A percentile compares a stretch with the other conserved stretches of the same genome.
Conservation (phyloP, 2,329 filamentous ascomycete species). For the Stagonosporopsis cucurbitacearum region DNA sequence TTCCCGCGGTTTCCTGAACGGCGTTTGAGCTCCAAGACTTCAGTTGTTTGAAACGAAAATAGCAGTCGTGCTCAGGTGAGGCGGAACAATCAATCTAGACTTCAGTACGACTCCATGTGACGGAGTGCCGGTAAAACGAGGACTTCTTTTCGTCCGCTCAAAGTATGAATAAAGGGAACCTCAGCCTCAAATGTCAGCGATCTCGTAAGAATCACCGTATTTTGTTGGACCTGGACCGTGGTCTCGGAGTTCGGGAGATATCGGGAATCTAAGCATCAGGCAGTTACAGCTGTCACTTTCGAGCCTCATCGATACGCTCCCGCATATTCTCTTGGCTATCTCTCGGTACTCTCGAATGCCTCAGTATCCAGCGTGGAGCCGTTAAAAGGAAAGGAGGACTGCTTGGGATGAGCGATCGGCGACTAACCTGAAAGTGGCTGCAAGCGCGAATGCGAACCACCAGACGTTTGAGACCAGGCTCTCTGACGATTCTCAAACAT, state of each 20-base stretch:
- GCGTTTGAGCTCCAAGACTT: conserved; percentile 37
- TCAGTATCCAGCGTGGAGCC: conserved; percentile 4
- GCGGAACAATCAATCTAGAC: neutral
- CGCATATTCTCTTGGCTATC: conserved; percentile 10
- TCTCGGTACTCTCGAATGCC: conserved; percentile 5
- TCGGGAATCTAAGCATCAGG: conserved; percentile 11
- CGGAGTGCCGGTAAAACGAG: neutral
- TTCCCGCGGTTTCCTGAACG: conserved; percentile 23
- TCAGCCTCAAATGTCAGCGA: neutral
- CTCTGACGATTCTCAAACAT: conserved; percentile 43
- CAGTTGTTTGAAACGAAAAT: conserved; percentile 35
- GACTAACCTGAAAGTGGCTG: conserved; percentile 4
- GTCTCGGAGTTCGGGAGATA: conserved; percentile 13
- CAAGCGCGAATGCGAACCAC: conserved; percentile 33
- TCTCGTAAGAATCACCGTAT: neutral
- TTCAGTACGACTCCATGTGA: neutral
- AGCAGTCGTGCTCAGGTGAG: conserved; percentile 3
- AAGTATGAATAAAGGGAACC: neutral
- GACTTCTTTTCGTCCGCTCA: neutral
- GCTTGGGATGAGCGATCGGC: conserved; percentile 3
- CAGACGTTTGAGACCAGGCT: conserved; percentile 26
- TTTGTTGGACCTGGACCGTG: conserved; percentile 4
- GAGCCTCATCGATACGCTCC: conserved; percentile 17
- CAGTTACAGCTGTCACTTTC: conserved; percentile 27
- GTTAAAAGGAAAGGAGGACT: conserved; percentile 7